Percentiles rank a stretch among this genome's conserved stretches.
Evolutionary conservation across 805 yeast genomes (phyloP).

Genomic region (Ogataea paradorogensis): DNA sequence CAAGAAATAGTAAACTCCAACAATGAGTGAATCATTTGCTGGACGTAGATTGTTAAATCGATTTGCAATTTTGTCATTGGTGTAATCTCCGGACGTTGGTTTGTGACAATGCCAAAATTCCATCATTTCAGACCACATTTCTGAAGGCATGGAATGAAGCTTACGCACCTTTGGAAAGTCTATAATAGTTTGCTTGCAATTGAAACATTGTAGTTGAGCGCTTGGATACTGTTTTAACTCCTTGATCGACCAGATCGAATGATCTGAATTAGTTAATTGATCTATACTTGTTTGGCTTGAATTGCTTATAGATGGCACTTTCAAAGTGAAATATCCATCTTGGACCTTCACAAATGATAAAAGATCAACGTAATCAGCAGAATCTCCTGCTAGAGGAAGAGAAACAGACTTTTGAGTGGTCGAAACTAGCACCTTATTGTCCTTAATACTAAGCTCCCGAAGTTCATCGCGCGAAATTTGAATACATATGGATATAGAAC

Average conservation of each 20-base stretch:
- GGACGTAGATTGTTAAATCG: slow-evolving; percentile 48
- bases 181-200: slow-evolving; percentile 23
- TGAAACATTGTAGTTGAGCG: slow-evolving; percentile 15
- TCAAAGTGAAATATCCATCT: slow-evolving; percentile 1
- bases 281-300: slow-evolving; percentile 4
- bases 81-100: slow-evolving; percentile 38
- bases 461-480: slow-evolving; percentile 1
- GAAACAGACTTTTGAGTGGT: not conserved
- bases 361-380: slow-evolving; percentile 6
- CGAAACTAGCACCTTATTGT: not conserved
- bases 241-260: slow-evolving; percentile 26
- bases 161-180: slow-evolving; percentile 31
- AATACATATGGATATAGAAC: slow-evolving; percentile 9
- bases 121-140: slow-evolving; percentile 91
- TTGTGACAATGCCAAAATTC: slow-evolving; percentile 98
- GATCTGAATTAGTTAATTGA: slow-evolving; percentile 20
- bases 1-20: slow-evolving; percentile 58
- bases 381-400: slow-evolving; percentile 4
- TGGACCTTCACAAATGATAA: slow-evolving; percentile 1
- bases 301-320: slow-evolving; percentile 3
- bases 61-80: slow-evolving; percentile 20
- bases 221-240: slow-evolving; percentile 7
- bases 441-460: not conserved
- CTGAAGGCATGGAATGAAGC: slow-evolving; percentile 78
- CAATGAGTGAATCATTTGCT: slow-evolving; percentile 37